Evolutionary conservation across 352 stramenopile species (phyloP), one percentile per base, ranked within the genome.

Genomic region (Globisporangium solare): DNA sequence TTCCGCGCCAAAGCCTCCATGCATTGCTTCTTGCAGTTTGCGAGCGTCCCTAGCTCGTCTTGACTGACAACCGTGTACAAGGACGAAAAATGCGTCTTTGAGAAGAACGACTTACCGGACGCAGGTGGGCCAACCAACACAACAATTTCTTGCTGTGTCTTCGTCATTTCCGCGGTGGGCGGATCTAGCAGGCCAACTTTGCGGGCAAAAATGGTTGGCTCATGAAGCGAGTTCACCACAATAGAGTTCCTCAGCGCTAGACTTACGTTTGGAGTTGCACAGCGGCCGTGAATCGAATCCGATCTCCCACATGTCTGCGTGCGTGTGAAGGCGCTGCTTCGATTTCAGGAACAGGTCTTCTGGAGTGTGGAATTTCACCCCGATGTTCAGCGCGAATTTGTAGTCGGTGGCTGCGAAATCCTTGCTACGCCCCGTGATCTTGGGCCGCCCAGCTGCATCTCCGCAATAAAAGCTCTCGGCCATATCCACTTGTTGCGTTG

Each of bases 371-470:
- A 97, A 96, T 24, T 60, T 58, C 27, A 97, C 47, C 0, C 72
- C 72, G n/a, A 85, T 58, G 65, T 97, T 97, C 6, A 95, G 61
- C 14, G 89, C 88, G 51, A 96, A 94, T 62, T 94, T 92, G 66
- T 95, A 91, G 57, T 97, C 89, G 4, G 81, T 86, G 15, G 78
- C 74, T 8, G 85, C 81, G 61, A 95, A 95, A 60, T 95, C 85
- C 58, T 95, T 95, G 31, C 71, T 63, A 8, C 83, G 70, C 2
- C 81, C 83, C 12, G 70, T 54, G 17, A 74, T 71, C 64, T 88
- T 92, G 35, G 85, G 85, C 7, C 85, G 74, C 3, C 85, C 85
- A 18, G 85, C 85, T 15, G 85, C 85, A 58, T 95, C 85, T 35
- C 85, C 85, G 47, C 83, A 93, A 61, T 93, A 95, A 31, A 95